Conservation (phyloP, 768 basidiomycete species). For the Tulasnella sp. region DNA sequence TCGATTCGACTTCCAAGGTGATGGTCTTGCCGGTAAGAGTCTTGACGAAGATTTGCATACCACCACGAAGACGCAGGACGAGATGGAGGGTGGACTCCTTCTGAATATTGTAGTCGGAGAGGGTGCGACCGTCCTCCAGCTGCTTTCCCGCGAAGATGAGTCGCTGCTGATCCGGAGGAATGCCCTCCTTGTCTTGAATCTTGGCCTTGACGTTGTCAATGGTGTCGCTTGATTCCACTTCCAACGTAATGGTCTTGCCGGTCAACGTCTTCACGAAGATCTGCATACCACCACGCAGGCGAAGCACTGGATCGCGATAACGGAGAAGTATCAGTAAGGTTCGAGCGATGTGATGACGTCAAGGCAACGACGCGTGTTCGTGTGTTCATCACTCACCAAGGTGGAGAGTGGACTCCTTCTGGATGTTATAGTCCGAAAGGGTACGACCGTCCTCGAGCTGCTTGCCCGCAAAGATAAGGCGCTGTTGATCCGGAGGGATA, state of each 20-base stretch:
- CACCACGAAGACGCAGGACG: conserved; percentile 35
- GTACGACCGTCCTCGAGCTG: conserved; percentile 92
- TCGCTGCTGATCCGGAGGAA: conserved; percentile 34
- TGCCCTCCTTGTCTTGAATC: conserved; percentile 26
- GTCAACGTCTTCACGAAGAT: conserved; percentile 35
- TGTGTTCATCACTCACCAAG: conserved; percentile 29
- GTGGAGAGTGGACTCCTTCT: conserved; percentile 32
- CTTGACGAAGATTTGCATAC: conserved; percentile 52
- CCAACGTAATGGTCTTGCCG: conserved; percentile 34
- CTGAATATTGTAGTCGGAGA: conserved; percentile 41
- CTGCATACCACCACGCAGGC: conserved; percentile 45
- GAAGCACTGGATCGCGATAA: conserved; percentile 27
- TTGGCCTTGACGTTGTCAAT: conserved; percentile 30
- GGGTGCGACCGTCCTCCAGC: conserved; percentile 84
- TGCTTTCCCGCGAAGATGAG: conserved; percentile 83
- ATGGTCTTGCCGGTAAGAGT: conserved; percentile 30
- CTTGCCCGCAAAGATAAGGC: conserved; percentile 74
- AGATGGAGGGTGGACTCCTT: conserved; percentile 33
- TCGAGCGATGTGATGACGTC: conserved; percentile 31
- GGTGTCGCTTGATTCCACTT: conserved; percentile 29
- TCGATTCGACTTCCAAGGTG: conserved; percentile 40
- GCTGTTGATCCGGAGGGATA: conserved; percentile 33
- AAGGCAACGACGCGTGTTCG: conserved; percentile 22
- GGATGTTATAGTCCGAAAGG: conserved; percentile 42
- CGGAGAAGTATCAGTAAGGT: conserved; percentile 26